These are phyloP conservation scores for Aethionema arabicum DNA, from an alignment of 345 rosid species.

Conservation along the genomic window DNA sequence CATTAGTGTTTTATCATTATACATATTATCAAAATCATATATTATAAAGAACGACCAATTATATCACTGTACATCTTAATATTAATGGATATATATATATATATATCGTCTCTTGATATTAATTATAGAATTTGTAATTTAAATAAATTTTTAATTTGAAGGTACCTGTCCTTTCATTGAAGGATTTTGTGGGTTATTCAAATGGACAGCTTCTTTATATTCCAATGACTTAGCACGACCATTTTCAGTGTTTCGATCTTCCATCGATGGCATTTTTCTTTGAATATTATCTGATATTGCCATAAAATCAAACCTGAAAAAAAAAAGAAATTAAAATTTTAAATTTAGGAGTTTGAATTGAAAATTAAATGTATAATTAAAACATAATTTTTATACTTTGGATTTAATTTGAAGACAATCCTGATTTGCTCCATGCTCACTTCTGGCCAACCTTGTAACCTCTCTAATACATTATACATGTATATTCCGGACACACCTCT, in stretches of 20 bases:
- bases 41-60: too few species aligned
- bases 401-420: slow-evolving; percentile 69
- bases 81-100: too few species aligned
- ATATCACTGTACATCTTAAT: too few species aligned
- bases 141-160: neutral
- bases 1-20: too few species aligned
- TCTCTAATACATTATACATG: slow-evolving; percentile 62
- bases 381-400: slow-evolving; percentile 43
- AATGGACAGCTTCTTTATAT: slow-evolving; percentile 79
- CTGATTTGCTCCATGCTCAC: slow-evolving; percentile 81
- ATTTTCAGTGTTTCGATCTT: slow-evolving; percentile 37
- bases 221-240: slow-evolving; percentile 45
- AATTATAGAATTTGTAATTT: neutral
- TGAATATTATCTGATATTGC: slow-evolving; percentile 65
- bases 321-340: neutral
- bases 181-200: slow-evolving; percentile 54
- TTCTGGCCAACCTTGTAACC: slow-evolving; percentile 68
- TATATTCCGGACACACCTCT: slow-evolving; percentile 67
- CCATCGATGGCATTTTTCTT: slow-evolving; percentile 55
- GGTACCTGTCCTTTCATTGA: slow-evolving; percentile 65
- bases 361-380: neutral
- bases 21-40: too few species aligned
- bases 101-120: too few species aligned
- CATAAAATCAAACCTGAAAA: slow-evolving; percentile 42
- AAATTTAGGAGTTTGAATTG: too few species aligned